These are phyloP conservation scores for Eimeria sp. DNA, from an alignment of 169 alveolate genomes.

Conservation along the genomic window DNA sequence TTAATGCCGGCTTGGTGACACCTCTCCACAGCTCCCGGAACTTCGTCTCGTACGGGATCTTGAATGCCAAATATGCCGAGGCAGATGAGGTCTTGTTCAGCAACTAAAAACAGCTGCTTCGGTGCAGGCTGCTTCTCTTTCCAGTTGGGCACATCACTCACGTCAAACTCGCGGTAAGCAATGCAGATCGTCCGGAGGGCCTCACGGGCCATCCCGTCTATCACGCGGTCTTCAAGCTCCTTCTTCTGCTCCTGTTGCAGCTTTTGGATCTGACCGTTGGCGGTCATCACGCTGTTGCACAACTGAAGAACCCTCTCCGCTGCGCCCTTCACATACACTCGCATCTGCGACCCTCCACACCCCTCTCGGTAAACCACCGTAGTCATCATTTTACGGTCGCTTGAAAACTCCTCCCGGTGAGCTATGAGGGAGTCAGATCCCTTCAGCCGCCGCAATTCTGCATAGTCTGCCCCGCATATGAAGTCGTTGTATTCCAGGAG, in stretches of 20 bases:
- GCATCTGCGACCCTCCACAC: constrained; percentile 24
- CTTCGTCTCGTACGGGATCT: constrained; percentile 93
- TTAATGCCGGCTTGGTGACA: constrained; percentile 94
- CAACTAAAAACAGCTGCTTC: constrained; percentile 77
- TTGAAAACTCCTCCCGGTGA: constrained; percentile 86
- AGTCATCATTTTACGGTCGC: constrained; percentile 92
- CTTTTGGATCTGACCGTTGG: constrained; percentile 77
- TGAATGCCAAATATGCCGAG: constrained; percentile 92
- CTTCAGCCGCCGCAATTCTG: constrained; percentile 26
- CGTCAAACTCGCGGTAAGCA: constrained; percentile 90
- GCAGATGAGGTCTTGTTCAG: constrained; percentile 86
- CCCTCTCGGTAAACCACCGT: constrained; percentile 83
- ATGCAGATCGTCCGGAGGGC: constrained; percentile 92
- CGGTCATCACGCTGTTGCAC: constrained; percentile 71
- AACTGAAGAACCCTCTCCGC: constrained; percentile 86
- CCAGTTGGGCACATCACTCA: constrained; percentile 28
- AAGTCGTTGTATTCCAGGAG: constrained; percentile 87
- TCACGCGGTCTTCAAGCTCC: constrained; percentile 82
- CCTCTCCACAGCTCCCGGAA: constrained; percentile 91
- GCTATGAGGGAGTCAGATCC: constrained; percentile 58
- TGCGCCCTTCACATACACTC: constrained; percentile 91
- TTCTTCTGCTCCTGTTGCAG: constrained; percentile 84
- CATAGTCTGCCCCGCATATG: constrained; percentile 77
- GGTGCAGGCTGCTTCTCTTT: constrained; percentile 63
- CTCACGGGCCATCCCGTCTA: constrained; percentile 88